Conservation (phyloP, 495 filamentous ascomycete species). For the Lepidopterella palustris region DNA sequence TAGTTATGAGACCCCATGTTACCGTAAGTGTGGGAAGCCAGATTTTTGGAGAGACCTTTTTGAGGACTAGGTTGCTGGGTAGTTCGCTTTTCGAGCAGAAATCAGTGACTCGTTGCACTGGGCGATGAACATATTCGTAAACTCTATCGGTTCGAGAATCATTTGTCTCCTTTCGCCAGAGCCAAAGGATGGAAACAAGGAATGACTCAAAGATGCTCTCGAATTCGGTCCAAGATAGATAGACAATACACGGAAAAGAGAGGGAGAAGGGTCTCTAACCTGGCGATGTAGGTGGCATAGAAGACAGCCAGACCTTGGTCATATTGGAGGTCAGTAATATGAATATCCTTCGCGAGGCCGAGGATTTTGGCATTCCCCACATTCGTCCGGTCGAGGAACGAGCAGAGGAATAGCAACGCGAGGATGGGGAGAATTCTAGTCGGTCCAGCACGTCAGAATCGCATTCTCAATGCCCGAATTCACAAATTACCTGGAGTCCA, state of each 20-base stretch:
- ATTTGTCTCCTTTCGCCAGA: too few relatives aligned
- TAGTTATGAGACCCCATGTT: slow-evolving; percentile 23
- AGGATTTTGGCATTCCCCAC: slow-evolving; percentile 27
- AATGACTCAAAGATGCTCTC: too few relatives aligned
- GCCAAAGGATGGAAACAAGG: too few relatives aligned
- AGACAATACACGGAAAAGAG: neutral
- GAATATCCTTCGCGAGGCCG: slow-evolving; percentile 12
- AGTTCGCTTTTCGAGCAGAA: too few relatives aligned
- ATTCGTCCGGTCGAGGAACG: slow-evolving; percentile 29
- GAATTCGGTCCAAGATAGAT: neutral
- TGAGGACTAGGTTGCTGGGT: slow-evolving; percentile 32
- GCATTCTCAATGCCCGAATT: too few relatives aligned
- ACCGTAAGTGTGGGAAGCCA: slow-evolving; percentile 14
- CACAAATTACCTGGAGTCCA: too few relatives aligned
- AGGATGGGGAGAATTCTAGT: slow-evolving; percentile 38
- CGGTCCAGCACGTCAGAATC: too few relatives aligned
- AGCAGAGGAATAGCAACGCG: slow-evolving; percentile 45
- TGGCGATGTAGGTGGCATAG: slow-evolving; percentile 49
- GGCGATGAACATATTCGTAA: too few relatives aligned
- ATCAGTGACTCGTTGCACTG: too few relatives aligned
- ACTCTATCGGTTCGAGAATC: too few relatives aligned
- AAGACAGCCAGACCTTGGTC: slow-evolving; percentile 40
- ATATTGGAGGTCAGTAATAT: slow-evolving; percentile 23
- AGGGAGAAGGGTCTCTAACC: slow-evolving; percentile 9
- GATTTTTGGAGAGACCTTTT: slow-evolving; percentile 25